phyloP scores from a whole-genome alignment of 2,329 filamentous ascomycete species.

The Colletotrichum sp. region DNA sequence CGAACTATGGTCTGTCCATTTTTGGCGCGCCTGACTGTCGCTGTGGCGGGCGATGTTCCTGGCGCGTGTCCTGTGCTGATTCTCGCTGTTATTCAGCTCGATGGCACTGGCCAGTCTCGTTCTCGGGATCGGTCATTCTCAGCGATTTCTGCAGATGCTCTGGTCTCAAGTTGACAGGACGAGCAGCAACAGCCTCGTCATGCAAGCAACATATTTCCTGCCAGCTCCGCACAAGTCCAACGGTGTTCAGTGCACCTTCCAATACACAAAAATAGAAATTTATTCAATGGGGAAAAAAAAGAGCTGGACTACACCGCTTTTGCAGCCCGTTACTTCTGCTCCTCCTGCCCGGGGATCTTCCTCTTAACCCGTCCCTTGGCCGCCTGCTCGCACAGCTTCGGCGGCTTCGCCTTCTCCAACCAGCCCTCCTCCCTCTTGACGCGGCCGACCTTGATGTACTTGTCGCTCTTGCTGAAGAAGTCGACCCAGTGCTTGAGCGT shows the following conservation, averaged over 20 bases:
- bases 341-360: constrained; percentile 59
- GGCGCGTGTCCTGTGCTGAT: neutral
- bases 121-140: neutral
- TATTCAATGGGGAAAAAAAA: neutral
- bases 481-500: constrained; percentile 80
- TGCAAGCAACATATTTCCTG: neutral
- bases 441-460: constrained; percentile 82
- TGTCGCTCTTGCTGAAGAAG: constrained; percentile 80
- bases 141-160: neutral
- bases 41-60: neutral
- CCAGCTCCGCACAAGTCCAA: neutral
- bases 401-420: constrained; percentile 65
- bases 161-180: neutral
- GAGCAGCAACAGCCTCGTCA: neutral
- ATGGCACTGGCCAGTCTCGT: neutral
- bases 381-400: constrained; percentile 74
- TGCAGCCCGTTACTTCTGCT: constrained; percentile 30
- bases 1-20: neutral
- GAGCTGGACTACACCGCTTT: neutral
- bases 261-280: neutral
- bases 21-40: neutral
- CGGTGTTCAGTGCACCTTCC: neutral
- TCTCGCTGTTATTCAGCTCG: neutral
- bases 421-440: constrained; percentile 68
- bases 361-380: constrained; percentile 60